Percentiles rank a stretch among this genome's conserved stretches.
phyloP scores from a whole-genome alignment of 2,329 filamentous ascomycete genomes.

The Penicillium digitatum region DNA sequence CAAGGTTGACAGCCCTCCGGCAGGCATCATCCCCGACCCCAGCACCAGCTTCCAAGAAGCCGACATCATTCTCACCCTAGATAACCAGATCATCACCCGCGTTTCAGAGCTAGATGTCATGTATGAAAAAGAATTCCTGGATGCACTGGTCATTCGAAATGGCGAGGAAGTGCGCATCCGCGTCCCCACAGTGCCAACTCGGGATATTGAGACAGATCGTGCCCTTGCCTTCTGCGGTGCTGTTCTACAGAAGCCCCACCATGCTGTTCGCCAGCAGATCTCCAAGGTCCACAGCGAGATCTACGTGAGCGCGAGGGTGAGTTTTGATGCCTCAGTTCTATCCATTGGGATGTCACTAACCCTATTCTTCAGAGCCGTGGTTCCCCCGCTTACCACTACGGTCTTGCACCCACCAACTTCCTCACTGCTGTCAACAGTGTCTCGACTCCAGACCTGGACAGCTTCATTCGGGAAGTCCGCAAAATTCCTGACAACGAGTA shows the following conservation, averaged over 20 bases:
- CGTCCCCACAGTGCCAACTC: conserved; percentile 79
- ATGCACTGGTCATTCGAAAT: conserved; percentile 81
- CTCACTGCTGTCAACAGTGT: conserved; percentile 93
- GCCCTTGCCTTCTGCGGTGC: conserved; percentile 94
- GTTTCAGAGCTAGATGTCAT: conserved; percentile 92
- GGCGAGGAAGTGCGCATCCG: conserved; percentile 72
- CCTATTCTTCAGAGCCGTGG: conserved; percentile 57
- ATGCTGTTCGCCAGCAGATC: conserved; percentile 95
- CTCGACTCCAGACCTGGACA: conserved; percentile 73
- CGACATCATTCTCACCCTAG: conserved; percentile 86
- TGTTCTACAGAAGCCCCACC: conserved; percentile 86
- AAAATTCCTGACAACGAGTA: conserved; percentile 96
- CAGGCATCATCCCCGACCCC: conserved; percentile 38
- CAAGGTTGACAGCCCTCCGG: conserved; percentile 68
- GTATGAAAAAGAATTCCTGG: conserved; percentile 81
- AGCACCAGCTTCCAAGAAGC: conserved; percentile 73
- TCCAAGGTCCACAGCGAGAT: conserved; percentile 94
- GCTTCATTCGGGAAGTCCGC: conserved; percentile 75
- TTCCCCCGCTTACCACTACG: conserved; percentile 82
- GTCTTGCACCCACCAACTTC: conserved; percentile 93
- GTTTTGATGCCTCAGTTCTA: conserved; percentile 9
- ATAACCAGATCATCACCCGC: conserved; percentile 86
- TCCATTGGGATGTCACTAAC: conserved; percentile 6
- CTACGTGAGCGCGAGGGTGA: conserved; percentile 77
- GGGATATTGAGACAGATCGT: conserved; percentile 87